Conservation (phyloP, 1,284 basidiomycete genomes). For the Cryptococcus wingfieldii region DNA sequence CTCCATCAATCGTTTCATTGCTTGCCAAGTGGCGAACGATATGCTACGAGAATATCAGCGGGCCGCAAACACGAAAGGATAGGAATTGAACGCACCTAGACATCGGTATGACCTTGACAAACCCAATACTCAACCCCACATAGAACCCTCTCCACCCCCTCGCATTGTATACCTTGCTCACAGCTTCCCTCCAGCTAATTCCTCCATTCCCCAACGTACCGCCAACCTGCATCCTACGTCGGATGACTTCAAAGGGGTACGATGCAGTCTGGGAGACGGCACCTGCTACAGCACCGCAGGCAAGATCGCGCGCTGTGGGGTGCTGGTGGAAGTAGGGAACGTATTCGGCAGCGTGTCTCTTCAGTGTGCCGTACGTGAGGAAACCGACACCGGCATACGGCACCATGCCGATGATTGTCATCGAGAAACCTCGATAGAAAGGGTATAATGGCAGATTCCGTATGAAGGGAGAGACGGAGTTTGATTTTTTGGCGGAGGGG, state of each 20-base stretch:
- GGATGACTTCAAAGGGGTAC: conserved; percentile 94
- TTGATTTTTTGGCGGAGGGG: conserved; percentile 14
- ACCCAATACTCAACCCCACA: conserved; percentile 88
- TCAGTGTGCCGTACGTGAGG: conserved; percentile 82
- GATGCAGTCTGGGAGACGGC: conserved; percentile 83
- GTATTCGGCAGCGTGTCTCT: conserved; percentile 55
- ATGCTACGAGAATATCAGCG: conserved; percentile 27
- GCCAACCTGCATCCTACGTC: conserved; percentile 93
- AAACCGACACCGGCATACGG: conserved; percentile 97
- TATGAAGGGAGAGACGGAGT: conserved; percentile 44
- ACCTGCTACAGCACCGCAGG: conserved; percentile 86
- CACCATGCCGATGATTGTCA: conserved; percentile 86
- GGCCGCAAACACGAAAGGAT: no score
- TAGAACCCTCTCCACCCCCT: conserved; percentile 86
- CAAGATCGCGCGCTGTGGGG: conserved; percentile 55
- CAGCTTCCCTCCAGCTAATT: conserved; percentile 72
- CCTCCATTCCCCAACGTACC: conserved; percentile 59
- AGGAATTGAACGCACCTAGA: conserved; percentile 52
- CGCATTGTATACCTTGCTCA: conserved; percentile 61
- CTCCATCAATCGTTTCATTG: conserved; percentile 47
- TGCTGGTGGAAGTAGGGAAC: conserved; percentile 46
- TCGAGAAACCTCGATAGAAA: conserved; percentile 90
- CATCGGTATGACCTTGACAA: conserved; percentile 96
- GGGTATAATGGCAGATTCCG: conserved; percentile 46
- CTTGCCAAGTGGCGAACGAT: conserved; percentile 50